phyloP scores from a whole-genome alignment of 2,329 filamentous ascomycete genomes.

The Geosmithia morbida region DNA sequence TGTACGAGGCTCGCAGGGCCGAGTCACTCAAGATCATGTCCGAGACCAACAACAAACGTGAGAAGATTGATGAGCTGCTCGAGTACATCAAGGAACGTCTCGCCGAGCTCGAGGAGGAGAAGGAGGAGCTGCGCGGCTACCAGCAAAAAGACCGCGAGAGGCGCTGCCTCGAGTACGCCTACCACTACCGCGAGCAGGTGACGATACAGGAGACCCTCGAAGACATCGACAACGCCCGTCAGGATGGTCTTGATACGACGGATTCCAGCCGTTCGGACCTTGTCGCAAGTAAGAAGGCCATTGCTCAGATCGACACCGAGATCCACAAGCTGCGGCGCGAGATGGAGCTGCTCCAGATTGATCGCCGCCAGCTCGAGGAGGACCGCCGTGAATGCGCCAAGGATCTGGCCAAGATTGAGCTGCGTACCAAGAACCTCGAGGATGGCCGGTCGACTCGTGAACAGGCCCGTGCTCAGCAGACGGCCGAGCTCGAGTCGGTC shows the following conservation, averaged over 20 bases:
- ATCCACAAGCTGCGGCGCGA: conserved; percentile 71
- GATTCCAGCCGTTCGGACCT: conserved; percentile 70
- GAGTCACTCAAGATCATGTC: conserved; percentile 95
- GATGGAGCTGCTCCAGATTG: conserved; percentile 70
- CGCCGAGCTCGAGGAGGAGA: conserved; percentile 85
- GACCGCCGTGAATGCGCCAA: conserved; percentile 76
- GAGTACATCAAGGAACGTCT: conserved; percentile 86
- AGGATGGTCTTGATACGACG: conserved; percentile 70
- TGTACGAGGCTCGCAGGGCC: conserved; percentile 82
- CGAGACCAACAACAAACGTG: conserved; percentile 87
- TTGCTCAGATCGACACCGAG: conserved; percentile 61
- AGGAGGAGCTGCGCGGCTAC: conserved; percentile 85
- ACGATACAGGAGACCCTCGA: conserved; percentile 66
- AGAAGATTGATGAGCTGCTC: conserved; percentile 86
- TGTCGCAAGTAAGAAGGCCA: conserved; percentile 62
- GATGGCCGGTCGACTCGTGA: conserved; percentile 71
- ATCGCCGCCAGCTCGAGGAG: conserved; percentile 76
- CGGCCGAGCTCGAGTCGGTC: conserved; percentile 57
- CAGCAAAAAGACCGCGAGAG: conserved; percentile 92
- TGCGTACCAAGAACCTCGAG: conserved; percentile 69
- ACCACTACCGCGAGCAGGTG: conserved; percentile 79
- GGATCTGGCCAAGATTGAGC: conserved; percentile 68
- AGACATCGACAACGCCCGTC: conserved; percentile 66
- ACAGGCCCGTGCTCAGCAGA: conserved; percentile 55
- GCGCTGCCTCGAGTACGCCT: conserved; percentile 85